Conservation (phyloP, 163 green algal species). For the Coccomyxa subellipsoidea region DNA sequence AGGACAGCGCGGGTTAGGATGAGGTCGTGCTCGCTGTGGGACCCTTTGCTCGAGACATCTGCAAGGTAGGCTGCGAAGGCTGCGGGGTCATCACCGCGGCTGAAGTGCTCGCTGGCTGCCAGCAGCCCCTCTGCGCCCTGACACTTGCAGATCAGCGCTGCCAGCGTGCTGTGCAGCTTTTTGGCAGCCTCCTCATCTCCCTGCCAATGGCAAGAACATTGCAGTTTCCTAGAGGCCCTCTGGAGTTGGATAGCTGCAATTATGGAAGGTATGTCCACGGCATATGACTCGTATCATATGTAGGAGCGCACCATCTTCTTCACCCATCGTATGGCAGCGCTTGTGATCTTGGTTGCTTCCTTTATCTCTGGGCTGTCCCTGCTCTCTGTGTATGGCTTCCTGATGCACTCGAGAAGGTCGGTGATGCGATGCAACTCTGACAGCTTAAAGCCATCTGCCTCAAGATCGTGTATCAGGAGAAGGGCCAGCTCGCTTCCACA, state of each 20-base stretch:
- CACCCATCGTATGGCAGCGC: background rate
- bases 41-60: background rate
- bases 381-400: background rate
- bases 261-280: background rate
- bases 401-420: background rate
- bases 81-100: background rate
- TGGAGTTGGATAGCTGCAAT: too few species aligned
- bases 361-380: background rate
- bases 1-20: background rate
- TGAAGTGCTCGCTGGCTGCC: background rate
- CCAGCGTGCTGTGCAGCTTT: background rate
- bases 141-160: background rate
- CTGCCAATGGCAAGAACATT: background rate
- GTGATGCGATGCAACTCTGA: background rate
- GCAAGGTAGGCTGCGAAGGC: background rate
- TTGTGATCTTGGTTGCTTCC: background rate
- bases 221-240: too few species aligned
- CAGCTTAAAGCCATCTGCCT: background rate
- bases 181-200: background rate
- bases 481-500: background rate
- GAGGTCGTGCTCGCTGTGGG: background rate
- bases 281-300: background rate
- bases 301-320: background rate
- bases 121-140: background rate
- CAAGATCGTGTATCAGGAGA: slow-evolving; percentile 1